A percentile compares a stretch with the other conserved stretches of the same genome.
These are phyloP conservation scores for Daphne laureola DNA, from an alignment of 441 rosid species.

Conservation along the genomic window DNA sequence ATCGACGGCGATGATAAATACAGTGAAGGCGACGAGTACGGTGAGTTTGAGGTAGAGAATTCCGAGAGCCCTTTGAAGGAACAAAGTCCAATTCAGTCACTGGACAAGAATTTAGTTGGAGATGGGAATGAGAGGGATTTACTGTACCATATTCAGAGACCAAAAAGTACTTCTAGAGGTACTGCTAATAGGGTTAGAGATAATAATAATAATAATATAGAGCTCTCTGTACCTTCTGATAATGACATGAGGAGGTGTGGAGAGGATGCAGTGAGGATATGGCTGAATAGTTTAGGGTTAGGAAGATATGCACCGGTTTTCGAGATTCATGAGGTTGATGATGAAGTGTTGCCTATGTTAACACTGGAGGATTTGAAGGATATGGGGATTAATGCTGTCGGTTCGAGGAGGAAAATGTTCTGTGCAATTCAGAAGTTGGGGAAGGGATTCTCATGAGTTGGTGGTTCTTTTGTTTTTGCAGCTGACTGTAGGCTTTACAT, in stretches of 20 bases:
- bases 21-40: slow-evolving; percentile 41
- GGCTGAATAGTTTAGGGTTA: slow-evolving; percentile 78
- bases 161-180: slow-evolving; percentile 13
- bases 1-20: slow-evolving; percentile 36
- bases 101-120: slow-evolving; percentile 39
- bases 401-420: slow-evolving; percentile 90
- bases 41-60: slow-evolving; percentile 44
- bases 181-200: slow-evolving; percentile 15
- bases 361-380: slow-evolving; percentile 97
- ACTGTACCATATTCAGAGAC: slow-evolving; percentile 21
- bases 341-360: slow-evolving; percentile 81
- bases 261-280: slow-evolving; percentile 71
- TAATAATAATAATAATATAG: slow-evolving; percentile 26
- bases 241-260: slow-evolving; percentile 33
- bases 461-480: not conserved
- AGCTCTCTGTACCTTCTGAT: slow-evolving; percentile 52
- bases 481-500: slow-evolving; percentile 8
- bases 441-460: slow-evolving; percentile 63
- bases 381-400: slow-evolving; percentile 96
- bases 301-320: slow-evolving; percentile 83
- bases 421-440: slow-evolving; percentile 84
- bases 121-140: slow-evolving; percentile 40
- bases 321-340: slow-evolving; percentile 95
- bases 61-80: slow-evolving; percentile 57
- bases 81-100: slow-evolving; percentile 49